A percentile compares a stretch with the other conserved stretches of the same genome.
phyloP scores from a whole-genome alignment of 2,329 filamentous ascomycete species.

The Cadophora malorum region DNA sequence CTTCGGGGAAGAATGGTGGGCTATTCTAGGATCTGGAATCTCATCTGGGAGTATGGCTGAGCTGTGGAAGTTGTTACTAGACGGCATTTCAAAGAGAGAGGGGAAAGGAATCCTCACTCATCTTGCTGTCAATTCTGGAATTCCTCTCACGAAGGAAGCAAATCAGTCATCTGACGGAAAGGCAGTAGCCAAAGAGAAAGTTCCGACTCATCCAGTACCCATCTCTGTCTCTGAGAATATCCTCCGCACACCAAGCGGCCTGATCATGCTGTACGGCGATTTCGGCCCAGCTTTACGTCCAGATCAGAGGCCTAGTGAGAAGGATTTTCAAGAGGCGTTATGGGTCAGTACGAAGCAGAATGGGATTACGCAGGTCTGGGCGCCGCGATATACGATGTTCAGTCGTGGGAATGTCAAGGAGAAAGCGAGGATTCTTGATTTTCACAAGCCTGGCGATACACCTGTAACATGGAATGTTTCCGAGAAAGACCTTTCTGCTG shows the following conservation, averaged over 20 bases:
- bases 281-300: conserved; percentile 63
- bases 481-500: conserved; percentile 23
- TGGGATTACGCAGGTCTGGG: conserved; percentile 84
- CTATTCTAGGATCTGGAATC: conserved; percentile 19
- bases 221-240: conserved; percentile 61
- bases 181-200: conserved; percentile 17
- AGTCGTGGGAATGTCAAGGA: conserved; percentile 89
- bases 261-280: conserved; percentile 74
- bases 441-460: conserved; percentile 45
- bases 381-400: conserved; percentile 93
- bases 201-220: background rate
- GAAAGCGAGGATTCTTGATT: conserved; percentile 75
- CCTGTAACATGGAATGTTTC: conserved; percentile 12
- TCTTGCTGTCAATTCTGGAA: conserved; percentile 66
- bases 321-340: conserved; percentile 71
- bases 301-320: conserved; percentile 23
- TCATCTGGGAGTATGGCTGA: conserved; percentile 11
- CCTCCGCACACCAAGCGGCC: conserved; percentile 73
- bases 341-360: conserved; percentile 84
- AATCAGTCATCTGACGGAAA: conserved; percentile 21
- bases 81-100: conserved; percentile 51
- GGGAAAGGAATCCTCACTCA: conserved; percentile 56
- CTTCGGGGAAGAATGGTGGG: conserved; percentile 53
- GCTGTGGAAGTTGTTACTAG: conserved; percentile 59
- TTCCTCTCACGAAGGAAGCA: conserved; percentile 53